Conservation (phyloP, 2,329 filamentous ascomycete genomes). For the Chrysoporthe austroafricana region DNA sequence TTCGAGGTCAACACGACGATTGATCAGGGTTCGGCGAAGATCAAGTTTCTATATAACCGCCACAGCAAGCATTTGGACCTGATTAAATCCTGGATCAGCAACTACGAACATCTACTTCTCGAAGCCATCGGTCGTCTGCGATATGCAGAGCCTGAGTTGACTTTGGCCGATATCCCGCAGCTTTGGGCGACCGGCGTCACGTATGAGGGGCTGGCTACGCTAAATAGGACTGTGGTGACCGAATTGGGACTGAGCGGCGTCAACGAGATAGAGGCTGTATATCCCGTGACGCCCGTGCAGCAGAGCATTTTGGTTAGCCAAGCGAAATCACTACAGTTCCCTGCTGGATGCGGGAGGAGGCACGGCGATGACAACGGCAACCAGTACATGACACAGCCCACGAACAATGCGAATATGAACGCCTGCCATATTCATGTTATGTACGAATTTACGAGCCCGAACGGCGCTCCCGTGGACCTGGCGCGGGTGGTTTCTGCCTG, state of each 20-base stretch:
- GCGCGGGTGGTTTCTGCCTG: slow-evolving; percentile 53
- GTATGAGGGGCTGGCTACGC: slow-evolving; percentile 49
- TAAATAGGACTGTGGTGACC: slow-evolving; percentile 48
- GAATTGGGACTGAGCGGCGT: slow-evolving; percentile 46
- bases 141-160: slow-evolving; percentile 50
- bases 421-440: slow-evolving; percentile 50
- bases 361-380: slow-evolving; percentile 9
- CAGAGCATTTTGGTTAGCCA: slow-evolving; percentile 55
- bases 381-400: slow-evolving; percentile 19
- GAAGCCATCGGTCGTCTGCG: slow-evolving; percentile 48
- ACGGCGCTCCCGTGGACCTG: slow-evolving; percentile 45
- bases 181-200: slow-evolving; percentile 44
- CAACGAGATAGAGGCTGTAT: slow-evolving; percentile 53
- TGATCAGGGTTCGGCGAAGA: slow-evolving; percentile 48
- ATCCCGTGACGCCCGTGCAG: slow-evolving; percentile 52
- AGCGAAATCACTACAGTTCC: slow-evolving; percentile 34
- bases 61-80: slow-evolving; percentile 46
- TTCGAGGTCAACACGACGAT: slow-evolving; percentile 56
- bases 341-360: slow-evolving; percentile 9
- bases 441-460: slow-evolving; percentile 50
- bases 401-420: slow-evolving; percentile 36
- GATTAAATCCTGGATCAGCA: slow-evolving; percentile 51
- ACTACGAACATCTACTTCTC: slow-evolving; percentile 51
- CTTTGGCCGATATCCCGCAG: slow-evolving; percentile 53
- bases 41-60: slow-evolving; percentile 51